phyloP scores from a whole-genome alignment of 176 grass and related monocot species.

The Oryza rufipogon region DNA sequence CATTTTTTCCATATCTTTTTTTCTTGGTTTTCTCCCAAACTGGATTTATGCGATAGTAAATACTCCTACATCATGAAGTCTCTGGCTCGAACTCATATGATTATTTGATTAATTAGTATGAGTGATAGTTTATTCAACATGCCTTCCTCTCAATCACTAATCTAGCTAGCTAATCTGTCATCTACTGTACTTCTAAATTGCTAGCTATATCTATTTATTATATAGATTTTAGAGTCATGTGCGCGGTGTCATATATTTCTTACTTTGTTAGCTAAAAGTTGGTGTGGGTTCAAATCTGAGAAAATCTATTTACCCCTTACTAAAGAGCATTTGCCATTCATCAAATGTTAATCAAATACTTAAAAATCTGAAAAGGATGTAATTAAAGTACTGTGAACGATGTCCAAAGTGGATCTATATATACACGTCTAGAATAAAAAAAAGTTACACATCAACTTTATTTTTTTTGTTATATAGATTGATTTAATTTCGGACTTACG shows the following conservation, averaged over 20 bases:
- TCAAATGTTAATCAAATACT: background rate
- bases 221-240: conserved; percentile 11
- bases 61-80: conserved; percentile 8
- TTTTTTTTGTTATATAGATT: too few species aligned
- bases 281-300: too few species aligned
- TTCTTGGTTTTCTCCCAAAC: background rate
- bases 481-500: too few species aligned
- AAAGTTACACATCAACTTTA: too few species aligned
- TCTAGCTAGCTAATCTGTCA: conserved; percentile 2
- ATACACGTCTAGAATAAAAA: too few species aligned
- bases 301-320: too few species aligned
- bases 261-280: background rate
- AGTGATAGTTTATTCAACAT: conserved; percentile 37
- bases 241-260: background rate
- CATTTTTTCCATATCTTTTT: conserved; percentile 7
- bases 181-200: conserved; percentile 4
- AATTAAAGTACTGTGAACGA: too few species aligned
- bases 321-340: background rate
- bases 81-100: conserved; percentile 28
- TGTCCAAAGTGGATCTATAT: too few species aligned
- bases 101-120: conserved; percentile 33
- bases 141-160: conserved; percentile 4
- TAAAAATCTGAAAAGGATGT: too few species aligned
- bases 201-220: conserved; percentile 32
- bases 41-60: conserved; percentile 24